A percentile compares a stretch with the other conserved stretches of the same genome.
These are phyloP conservation scores for Debaryomyces coudertii DNA, from an alignment of 1,139 yeast genomes.

Conservation along the genomic window DNA sequence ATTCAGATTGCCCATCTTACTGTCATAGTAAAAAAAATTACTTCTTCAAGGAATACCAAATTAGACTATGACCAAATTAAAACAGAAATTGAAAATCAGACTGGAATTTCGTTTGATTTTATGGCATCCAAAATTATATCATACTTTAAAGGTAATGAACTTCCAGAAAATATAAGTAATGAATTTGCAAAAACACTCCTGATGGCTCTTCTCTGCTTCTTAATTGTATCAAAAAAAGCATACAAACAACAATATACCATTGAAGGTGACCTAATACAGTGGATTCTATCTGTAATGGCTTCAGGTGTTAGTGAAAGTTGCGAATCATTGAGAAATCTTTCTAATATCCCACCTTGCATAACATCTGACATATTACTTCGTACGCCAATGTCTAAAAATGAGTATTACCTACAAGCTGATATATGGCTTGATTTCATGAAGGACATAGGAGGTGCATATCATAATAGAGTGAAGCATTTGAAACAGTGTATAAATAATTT, in stretches of 20 bases:
- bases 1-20: constrained; percentile 7
- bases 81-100: constrained; percentile 2
- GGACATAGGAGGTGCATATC: constrained; percentile 22
- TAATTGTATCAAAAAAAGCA: constrained; percentile 10
- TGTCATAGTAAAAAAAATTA: constrained; percentile 5
- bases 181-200: background rate
- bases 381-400: constrained; percentile 38
- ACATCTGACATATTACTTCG: constrained; percentile 38
- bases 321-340: constrained; percentile 25
- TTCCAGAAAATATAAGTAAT: background rate
- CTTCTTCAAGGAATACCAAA: background rate
- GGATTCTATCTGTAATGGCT: constrained; percentile 35
- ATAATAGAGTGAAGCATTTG: constrained; percentile 22
- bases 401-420: constrained; percentile 39
- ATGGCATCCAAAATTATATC: background rate
- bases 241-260: constrained; percentile 10
- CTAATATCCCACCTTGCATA: constrained; percentile 42
- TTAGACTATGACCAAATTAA: background rate
- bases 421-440: constrained; percentile 33
- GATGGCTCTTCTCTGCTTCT: constrained; percentile 10
- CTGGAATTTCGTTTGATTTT: background rate
- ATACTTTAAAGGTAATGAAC: background rate
- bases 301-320: constrained; percentile 34
- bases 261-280: constrained; percentile 22
- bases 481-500: constrained; percentile 29